Conservation (phyloP, 352 stramenopile genomes). For the Blastocystis sp. region DNA sequence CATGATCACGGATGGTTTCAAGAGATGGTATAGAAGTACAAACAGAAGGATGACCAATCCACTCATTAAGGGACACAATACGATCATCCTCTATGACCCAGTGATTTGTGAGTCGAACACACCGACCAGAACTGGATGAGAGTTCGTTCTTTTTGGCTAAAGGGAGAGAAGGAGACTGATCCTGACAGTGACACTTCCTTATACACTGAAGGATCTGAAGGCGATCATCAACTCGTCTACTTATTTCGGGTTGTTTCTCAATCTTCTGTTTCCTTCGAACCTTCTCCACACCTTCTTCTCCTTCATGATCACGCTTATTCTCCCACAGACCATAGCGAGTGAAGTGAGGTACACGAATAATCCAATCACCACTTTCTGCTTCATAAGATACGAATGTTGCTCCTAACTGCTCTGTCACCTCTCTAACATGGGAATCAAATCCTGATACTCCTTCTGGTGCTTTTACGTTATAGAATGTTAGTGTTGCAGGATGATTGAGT, state of each 20-base stretch:
- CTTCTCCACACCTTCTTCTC: not conserved
- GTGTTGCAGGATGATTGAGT: conserved; percentile 21
- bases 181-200: not conserved
- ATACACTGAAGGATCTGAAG: not conserved
- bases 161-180: too few species aligned
- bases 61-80: too few species aligned
- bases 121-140: not conserved
- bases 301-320: not conserved
- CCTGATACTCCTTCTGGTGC: not conserved
- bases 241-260: not conserved
- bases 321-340: conserved; percentile 25
- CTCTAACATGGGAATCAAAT: not conserved
- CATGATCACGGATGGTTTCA: not conserved
- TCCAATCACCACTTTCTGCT: not conserved
- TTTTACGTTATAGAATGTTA: conserved; percentile 37
- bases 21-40: not conserved
- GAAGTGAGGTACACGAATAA: conserved; percentile 25
- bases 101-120: not conserved
- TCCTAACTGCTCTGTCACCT: not conserved
- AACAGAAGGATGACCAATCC: too few species aligned
- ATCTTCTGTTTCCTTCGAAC: not conserved
- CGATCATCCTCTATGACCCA: too few species aligned
- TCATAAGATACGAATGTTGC: conserved; percentile 12
- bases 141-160: not conserved
- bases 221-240: not conserved